Base-by-base conservation (phyloP, 2,329 filamentous ascomycete genomes). In the Phialophora expanda region DNA sequence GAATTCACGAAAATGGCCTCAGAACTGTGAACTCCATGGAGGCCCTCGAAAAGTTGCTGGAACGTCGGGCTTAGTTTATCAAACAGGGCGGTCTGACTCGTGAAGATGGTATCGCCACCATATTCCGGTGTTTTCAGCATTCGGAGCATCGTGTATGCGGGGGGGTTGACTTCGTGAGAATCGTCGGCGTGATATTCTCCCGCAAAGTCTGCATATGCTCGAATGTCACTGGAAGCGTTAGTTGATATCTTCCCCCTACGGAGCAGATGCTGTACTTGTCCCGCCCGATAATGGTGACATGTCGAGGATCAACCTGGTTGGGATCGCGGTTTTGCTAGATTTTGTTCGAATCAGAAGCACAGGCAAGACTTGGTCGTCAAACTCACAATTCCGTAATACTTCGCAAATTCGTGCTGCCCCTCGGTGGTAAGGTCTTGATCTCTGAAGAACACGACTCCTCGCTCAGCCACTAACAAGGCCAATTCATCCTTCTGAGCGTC, bases 391-490 rank as follows among this genome's bases (percentile, higher is more conserved):
- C 69, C 70, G 56, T 65, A 72, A 54, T 72, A 50, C 28, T 65
- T 66, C 7, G 60, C 64, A 50, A 71, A 58, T 24, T 67, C 64
- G 44, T 68, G 63, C 48, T 72, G 70, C 38, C 68, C 56, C 4
- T 71, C 69, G 34, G 66, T 53, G 0, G 67, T 69, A 20, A 69
- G 48, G 30, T 71, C 70, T 51, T 72, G 70, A 30, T 67, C 62
- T 46, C 68, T 30, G 66, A 72, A 68, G 59, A 71, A 71, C 3
- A 72, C 69, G 5, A 72, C 70, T 20, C 70, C 69, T 61, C 69
- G 61, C 67, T 92, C 84, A 11, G 91, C 88, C 11, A 93, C 89
- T 68, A 90, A 87, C 22, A 89, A 85, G 0, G 82, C 83, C 9
- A 85, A 79, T 69, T 84, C 83, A 62, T 85, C 82, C 62, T 83